Evolutionary conservation across 768 basidiomycete species (phyloP), one percentile per base, ranked within the genome.

Genomic region (Hysterangium stoloniferum): DNA sequence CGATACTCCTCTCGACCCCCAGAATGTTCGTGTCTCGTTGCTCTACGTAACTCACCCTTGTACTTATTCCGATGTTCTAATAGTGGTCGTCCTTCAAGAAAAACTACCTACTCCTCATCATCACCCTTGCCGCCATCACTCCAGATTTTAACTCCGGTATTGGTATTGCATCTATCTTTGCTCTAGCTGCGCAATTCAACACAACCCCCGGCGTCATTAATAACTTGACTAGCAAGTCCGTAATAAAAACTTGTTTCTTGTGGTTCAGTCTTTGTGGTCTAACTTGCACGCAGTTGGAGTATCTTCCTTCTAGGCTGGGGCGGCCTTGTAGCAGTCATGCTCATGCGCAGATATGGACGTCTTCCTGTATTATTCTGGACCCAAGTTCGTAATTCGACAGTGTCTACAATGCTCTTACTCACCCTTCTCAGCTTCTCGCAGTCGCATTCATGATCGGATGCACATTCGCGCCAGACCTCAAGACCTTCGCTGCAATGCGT

Each of bases 321-420:
- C 35, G 77, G 78, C 17, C 52, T 81, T n/a, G 68, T 77, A 54
- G 74, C 75, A n/a, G 79, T 82, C 5, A 78, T 83, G 67, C 61
- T 82, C 28, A 78, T 84, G 61, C 70, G 81, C 29, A 74, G 79
- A 15, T 73, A 65, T 48, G 84, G 84, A 6, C 76, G 84, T 37
- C 71, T 86, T 1, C 81, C 82, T 0, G 67, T 84, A 11, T 62
- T 86, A 31, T 84, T 84, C 65, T 86, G 83, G 83, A 79, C 80
- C 0, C 82, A 84, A 65, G 77, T 77, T 41, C 22, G 20, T 20
- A 22, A 8, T 41, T 41, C 38, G 11, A 8, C 22, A 8, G 49
- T 20, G 67, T 54, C 28, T 31, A 34, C 35, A 32, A 25, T 50
- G 17, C 15, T 47, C 33, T 4, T 46, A 25, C n/a, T 28, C 33